Base-by-base conservation (phyloP, 1,284 basidiomycete species). In the Taiwanofungus camphoratus region DNA sequence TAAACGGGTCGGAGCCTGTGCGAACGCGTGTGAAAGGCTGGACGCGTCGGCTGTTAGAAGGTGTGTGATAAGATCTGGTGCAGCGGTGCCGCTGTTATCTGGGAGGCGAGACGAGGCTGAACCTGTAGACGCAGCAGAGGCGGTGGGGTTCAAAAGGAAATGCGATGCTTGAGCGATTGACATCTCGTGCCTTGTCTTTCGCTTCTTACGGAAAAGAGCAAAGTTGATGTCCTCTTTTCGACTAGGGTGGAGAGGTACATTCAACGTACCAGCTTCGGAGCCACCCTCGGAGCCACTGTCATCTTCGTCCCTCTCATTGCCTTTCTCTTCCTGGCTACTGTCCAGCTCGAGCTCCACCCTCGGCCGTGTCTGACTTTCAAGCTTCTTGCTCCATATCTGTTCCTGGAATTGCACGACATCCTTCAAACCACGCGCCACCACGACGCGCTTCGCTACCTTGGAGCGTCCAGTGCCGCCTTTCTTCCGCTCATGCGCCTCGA, bases 371-470 rank as follows among this genome's bases (percentile, higher is more conserved):
- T 56, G 53, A 27, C 50, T 52, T 45, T 66, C 60, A 9, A 71
- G 48, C 42, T 60, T 68, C 48, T 66, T 66, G 49, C 55, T 61
- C 74, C 74, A 76, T 31, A 80, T 70, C 45, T 77, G 73, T 42
- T 81, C 73, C 47, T 79, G 77, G 51, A 81, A 83, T 47, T 74
- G 73, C n/a, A 87, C 61, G 20, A 79, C 75, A 52, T 87, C 84
- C 49, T 77, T 76, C 42, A 85, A 63, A 4, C 77, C 79, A 29
- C 74, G 73, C 23, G 82, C 81, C 43, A 83, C 76, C 21, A 81
- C 62, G 24, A 67, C 59, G 19, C 84, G 71, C 57, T 78, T 81
- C 15, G 78, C 65, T 23, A 76, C 64, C 56, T 77, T 82, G 15
- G 78, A 71, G 3, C 76, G 69, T 4, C 73, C 72, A 26, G 60